Evolutionary conservation across 345 rosid genomes (phyloP).

Genomic region (Pugionium cornutum): DNA sequence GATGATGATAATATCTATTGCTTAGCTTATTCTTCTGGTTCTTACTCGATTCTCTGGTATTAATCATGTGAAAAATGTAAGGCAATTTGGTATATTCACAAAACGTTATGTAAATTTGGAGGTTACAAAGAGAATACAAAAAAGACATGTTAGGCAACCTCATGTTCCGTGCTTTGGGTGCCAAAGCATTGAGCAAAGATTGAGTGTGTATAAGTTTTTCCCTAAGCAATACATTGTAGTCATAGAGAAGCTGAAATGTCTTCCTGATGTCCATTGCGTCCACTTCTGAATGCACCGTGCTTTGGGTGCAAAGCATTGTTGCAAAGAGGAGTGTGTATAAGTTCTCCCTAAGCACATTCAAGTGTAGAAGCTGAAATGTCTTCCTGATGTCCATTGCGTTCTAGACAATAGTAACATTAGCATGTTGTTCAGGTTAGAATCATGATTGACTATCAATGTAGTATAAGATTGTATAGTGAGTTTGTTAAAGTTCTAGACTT

Average conservation of each 20-base stretch:
- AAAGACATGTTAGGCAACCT: conserved; percentile 20
- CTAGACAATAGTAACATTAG: no score
- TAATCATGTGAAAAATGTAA: no score
- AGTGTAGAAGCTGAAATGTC: conserved; percentile 58
- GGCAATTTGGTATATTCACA: conserved; percentile 28
- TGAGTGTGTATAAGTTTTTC: conserved; percentile 63
- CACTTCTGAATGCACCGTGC: conserved; percentile 53
- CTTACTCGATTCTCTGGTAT: background rate
- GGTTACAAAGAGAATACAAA: conserved; percentile 30
- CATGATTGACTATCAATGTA: no score
- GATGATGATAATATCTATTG: background rate
- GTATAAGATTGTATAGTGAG: no score
- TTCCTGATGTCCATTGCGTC: conserved; percentile 64
- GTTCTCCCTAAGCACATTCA: conserved; percentile 79
- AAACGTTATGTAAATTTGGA: conserved; percentile 23
- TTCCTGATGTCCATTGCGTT: conserved; percentile 64
- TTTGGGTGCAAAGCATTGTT: conserved; percentile 43
- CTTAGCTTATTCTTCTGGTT: conserved; percentile 12
- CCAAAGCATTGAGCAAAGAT: conserved; percentile 49
- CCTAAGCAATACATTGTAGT: conserved; percentile 75
- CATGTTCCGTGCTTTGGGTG: conserved; percentile 28
- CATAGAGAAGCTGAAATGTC: conserved; percentile 56
- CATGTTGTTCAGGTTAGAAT: no score
- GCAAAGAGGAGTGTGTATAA: conserved; percentile 56
- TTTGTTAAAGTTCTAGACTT: no score